Base-by-base conservation (phyloP, 2,329 filamentous ascomycete genomes). In the Neophaeococcomyces aloes region DNA sequence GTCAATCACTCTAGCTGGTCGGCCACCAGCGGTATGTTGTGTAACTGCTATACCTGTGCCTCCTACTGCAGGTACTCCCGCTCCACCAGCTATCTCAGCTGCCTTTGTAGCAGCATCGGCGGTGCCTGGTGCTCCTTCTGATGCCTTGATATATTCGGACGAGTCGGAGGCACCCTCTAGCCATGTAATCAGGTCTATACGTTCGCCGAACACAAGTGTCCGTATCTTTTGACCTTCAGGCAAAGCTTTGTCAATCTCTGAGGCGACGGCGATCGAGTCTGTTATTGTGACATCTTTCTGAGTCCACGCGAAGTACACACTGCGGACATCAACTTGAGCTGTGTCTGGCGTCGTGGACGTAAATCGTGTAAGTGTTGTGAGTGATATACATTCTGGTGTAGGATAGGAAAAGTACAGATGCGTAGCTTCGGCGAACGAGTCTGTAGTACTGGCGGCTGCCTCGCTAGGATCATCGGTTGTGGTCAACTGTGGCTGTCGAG, bases 221-320 rank as follows among this genome's bases (percentile, higher is more conserved):
- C 88, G 82, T 18, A 95, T 85, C 53, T 78, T 78, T 44, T 80
- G 80, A 1, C 64, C 66, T 37, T 62, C 55, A 34, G 61, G 63
- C 19, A 95, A 71, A 58, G 86, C 79, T 39, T 85, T 80, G 61
- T 94, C 94, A 45, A 96, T 72, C 53, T 79, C 74, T 56, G 83
- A 80, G 11, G 86, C 84, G 0, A 83, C 81, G 19, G 83, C 78
- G 64, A 95, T 91, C 72, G 96, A 96, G 56, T 94, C 86, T 8
- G 85, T 83, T 53, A 94, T 87, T 43, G 83, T 79, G 44, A 83
- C 79, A 67, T 96, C 89, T 63, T 87, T 86, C 66, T 95, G 93
- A 57, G 85, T 73, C 86, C 87, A 98, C 44, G 87, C 87, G 60
- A 96, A 94, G 70, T 89, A 95, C 65, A 95, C 89, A 61, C 83